Evolutionary conservation across 345 rosid species (phyloP), one percentile per base, ranked within the genome.

Genomic region (Moricandia arvensis): DNA sequence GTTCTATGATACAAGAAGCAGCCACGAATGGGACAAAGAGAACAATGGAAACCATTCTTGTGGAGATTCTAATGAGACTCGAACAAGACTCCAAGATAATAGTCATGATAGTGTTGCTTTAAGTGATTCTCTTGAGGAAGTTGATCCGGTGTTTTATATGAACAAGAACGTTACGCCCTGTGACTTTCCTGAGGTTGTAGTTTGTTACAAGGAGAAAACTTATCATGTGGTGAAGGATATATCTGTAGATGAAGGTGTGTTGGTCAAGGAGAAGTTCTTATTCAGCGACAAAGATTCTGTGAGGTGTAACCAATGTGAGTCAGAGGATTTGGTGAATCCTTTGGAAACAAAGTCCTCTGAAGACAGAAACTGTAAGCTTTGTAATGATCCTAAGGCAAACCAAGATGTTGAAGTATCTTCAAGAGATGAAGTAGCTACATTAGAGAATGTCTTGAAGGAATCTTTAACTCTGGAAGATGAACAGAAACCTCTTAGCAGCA

Each of bases 221-320:
- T 84, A 71, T 75, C 84, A 84, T 72, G 84, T 82, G 1, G 81
- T 90, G 26, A 94, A 91, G 83, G 98, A 90, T 70, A 89, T 91
- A 10, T 90, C 93, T 24, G 45, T 90, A 3, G 95, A 94, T 27
- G 90, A 94, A 71, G 91, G 83, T 66, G 80, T 90, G 13, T 88
- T 86, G 37, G 77, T 81, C 27, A 81, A 83, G 31, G 87, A 80
- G 69, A 87, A 80, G 80, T 21, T 21, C 24, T 21, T 21, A 21
- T 21, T 21, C 24, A 0, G 24, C 2, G 24, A 21, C 1, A 21
- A 21, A 21, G 24, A 21, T 21, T 82, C 79, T 51, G 83, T 76
- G n/a, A 79, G 80, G 68, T 80, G 80, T 43, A 53, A 10, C 78
- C 72, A 58, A 47, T 7, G 57, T 43, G 66, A 58, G 59, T 76